A percentile compares a stretch with the other conserved stretches of the same genome.
phyloP scores from a whole-genome alignment of 345 rosid genomes.

The Schrenkiella parvula region DNA sequence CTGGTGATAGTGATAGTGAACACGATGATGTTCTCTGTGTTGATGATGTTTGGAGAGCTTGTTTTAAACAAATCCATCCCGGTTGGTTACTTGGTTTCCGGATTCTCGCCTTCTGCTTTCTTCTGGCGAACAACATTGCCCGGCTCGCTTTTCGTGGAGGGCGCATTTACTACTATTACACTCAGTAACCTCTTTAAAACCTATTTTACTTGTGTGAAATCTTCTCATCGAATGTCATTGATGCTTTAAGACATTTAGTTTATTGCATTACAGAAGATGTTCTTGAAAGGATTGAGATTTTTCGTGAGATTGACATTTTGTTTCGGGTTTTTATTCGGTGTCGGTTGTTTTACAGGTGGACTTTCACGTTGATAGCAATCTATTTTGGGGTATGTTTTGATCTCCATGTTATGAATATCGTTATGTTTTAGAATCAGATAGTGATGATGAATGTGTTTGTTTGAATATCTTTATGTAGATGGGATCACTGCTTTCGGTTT shows the following conservation, averaged over 20 bases:
- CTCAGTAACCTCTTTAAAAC: constrained; percentile 43
- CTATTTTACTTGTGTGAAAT: neutral
- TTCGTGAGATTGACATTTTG: neutral
- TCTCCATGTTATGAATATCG: constrained; percentile 17
- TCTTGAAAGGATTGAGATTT: neutral
- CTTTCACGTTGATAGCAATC: constrained; percentile 52
- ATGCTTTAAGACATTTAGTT: neutral
- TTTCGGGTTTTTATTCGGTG: neutral
- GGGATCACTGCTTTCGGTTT: constrained; percentile 54
- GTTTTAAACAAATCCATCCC: constrained; percentile 51
- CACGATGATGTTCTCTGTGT: constrained; percentile 17
- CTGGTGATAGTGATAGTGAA: constrained; percentile 3
- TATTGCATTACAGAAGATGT: neutral
- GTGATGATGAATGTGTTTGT: constrained; percentile 8
- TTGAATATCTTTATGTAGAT: constrained; percentile 38
- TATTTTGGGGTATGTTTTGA: constrained; percentile 63
- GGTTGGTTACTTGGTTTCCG: constrained; percentile 57
- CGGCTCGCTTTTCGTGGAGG: constrained; percentile 37
- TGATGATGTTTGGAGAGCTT: constrained; percentile 61
- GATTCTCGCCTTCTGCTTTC: constrained; percentile 48
- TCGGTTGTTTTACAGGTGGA: constrained; percentile 45
- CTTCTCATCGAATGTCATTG: neutral
- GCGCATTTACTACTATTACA: constrained; percentile 47
- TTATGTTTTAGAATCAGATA: constrained; percentile 35
- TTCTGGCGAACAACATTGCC: constrained; percentile 34